Evolutionary conservation across 129 eudicot species (phyloP).

Genomic region (Apium graveolens): DNA sequence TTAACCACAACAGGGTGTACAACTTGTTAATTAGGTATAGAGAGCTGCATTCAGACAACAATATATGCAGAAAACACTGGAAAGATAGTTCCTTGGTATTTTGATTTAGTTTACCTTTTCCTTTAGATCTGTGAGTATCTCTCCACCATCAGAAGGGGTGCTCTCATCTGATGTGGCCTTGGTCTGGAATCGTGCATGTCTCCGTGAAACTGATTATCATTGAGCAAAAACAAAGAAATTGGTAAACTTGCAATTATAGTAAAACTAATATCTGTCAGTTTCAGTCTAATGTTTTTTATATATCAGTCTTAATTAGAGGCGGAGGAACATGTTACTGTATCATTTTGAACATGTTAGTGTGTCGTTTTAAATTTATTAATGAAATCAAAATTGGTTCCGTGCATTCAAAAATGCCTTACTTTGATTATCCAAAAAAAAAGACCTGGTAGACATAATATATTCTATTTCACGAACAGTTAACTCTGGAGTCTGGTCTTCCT

Average conservation of each 20-base stretch:
- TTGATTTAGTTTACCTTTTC: conserved; percentile 47
- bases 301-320: background rate
- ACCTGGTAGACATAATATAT: background rate
- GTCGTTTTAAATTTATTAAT: no score
- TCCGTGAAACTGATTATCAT: conserved; percentile 37
- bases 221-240: background rate
- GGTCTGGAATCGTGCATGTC: conserved; percentile 41
- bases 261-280: background rate
- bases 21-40: background rate
- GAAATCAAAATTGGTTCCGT: background rate
- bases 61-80: background rate
- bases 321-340: background rate
- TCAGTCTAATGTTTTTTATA: background rate
- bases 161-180: conserved; percentile 83
- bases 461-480: background rate
- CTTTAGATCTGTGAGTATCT: conserved; percentile 64
- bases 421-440: background rate
- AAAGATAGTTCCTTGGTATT: background rate
- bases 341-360: background rate
- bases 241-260: background rate
- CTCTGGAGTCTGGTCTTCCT: background rate
- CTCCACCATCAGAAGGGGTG: conserved; percentile 52
- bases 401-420: background rate
- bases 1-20: conserved; percentile 6
- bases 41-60: background rate